A percentile compares a stretch with the other conserved stretches of the same genome.
phyloP scores from a whole-genome alignment of 768 basidiomycete genomes.

The Hypholoma fasciculare region DNA sequence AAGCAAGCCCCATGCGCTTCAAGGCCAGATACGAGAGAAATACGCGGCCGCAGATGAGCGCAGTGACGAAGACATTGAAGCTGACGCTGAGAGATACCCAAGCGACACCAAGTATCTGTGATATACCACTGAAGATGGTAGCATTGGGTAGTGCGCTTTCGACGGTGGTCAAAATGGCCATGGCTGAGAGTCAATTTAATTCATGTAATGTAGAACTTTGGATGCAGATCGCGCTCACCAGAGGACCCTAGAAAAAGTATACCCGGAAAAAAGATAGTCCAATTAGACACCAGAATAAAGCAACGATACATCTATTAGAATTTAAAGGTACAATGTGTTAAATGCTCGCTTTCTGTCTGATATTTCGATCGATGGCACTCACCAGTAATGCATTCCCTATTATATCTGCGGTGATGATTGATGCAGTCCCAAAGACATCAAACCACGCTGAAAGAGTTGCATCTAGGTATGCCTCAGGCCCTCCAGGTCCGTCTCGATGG shows the following conservation, averaged over 20 bases:
- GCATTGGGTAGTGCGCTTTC: constrained; percentile 3
- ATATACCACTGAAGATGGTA: not conserved
- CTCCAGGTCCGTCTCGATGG: not conserved
- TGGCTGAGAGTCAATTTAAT: not conserved
- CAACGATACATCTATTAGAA: not conserved
- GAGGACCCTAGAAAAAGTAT: not conserved
- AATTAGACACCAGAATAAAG: not conserved
- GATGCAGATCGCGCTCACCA: not conserved
- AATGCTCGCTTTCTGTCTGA: too few species aligned
- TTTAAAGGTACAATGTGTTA: too few species aligned
- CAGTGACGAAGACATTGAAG: constrained; percentile 5
- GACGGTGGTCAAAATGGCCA: constrained; percentile 3
- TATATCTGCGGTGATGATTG: not conserved
- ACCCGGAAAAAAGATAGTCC: not conserved
- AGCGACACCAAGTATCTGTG: not conserved
- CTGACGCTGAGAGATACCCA: constrained; percentile 5
- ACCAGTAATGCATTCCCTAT: constrained; percentile 3
- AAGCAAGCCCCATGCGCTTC: not conserved
- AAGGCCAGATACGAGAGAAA: not conserved
- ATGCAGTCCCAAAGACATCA: not conserved
- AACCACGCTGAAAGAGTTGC: not conserved
- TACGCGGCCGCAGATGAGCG: not conserved
- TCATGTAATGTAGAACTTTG: not conserved
- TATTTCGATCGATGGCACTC: not conserved
- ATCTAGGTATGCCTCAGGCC: not conserved